Evolutionary conservation across 225 moss, liverwort and hornwort genomes (phyloP), one percentile per base, ranked within the genome.

Genomic region (Physcomitrellopsis africana): DNA sequence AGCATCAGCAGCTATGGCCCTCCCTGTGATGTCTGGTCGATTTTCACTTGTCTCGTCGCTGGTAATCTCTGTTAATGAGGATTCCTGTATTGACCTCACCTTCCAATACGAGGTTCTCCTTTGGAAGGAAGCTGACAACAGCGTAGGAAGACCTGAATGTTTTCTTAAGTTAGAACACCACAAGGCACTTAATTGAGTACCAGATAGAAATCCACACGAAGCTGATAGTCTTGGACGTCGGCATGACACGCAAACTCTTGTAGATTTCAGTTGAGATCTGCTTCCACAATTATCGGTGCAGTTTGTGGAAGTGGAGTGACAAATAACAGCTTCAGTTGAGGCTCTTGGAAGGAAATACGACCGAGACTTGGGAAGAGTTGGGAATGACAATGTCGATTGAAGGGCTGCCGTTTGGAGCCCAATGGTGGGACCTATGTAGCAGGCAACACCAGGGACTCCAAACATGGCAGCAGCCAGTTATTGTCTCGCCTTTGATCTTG

Each of bases 1-100:
- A 66, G 76, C 69, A 70, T 82, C 80, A n/a, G 80, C 66, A 61
- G 70, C 77, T 42, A 68, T 61, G 48, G 77, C 86, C 63, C 77
- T 74, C 20, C 74, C 62, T 58, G 77, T 15, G 45, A 80, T 65
- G 51, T 86, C 72, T 2, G 79, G 68, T 61, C 72, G 68, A 49
- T 67, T 59, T 44, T 77, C 79, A 58, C 51, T 67, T 56, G 63
- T 60, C 65, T 79, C 85, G 57, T 73, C 60, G 10, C 69, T 78
- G 51, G 78, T 72, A 16, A 69, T 17, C 44, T 82, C 65, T 27
- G 78, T 72, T 12, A 81, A 52, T 51, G 63, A 72, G 15, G 72
- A 68, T 61, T 81, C 78, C 68, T 53, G 63, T 5, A 79, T 41
- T n/a, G 76, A 78, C 60, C 78, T 75, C 23, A 72, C 51, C 72